phyloP scores from a whole-genome alignment of 1,284 basidiomycete species.

The Cutaneotrichosporon sp. region DNA sequence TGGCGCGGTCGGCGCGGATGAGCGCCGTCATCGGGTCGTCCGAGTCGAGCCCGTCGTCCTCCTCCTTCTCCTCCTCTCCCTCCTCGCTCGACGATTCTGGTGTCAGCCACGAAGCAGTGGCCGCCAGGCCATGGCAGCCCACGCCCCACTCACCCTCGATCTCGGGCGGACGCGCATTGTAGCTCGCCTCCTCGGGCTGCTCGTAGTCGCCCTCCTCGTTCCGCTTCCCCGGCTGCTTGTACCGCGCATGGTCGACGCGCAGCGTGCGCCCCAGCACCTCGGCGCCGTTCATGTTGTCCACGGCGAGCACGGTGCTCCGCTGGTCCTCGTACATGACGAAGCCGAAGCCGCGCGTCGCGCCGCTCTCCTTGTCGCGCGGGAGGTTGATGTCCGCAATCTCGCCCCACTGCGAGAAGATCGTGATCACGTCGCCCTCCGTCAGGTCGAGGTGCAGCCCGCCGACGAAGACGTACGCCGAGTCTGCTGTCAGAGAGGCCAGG shows the following conservation, averaged over 20 bases:
- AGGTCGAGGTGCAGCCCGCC: constrained; percentile 83
- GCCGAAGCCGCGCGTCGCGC: constrained; percentile 86
- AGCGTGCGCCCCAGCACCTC: constrained; percentile 81
- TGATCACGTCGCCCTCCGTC: constrained; percentile 96
- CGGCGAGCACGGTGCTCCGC: constrained; percentile 89
- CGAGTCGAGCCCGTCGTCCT: constrained; percentile 75
- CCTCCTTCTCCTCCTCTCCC: constrained; percentile 55
- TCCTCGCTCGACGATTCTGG: constrained; percentile 33
- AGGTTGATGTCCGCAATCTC: constrained; percentile 94
- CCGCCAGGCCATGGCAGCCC: too few species aligned
- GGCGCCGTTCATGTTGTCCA: constrained; percentile 94
- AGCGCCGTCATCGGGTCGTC: constrained; percentile 98
- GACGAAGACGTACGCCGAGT: constrained; percentile 92
- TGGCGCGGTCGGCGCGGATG: constrained; percentile 60
- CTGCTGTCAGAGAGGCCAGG: constrained; percentile 53
- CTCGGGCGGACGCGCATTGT: constrained; percentile 78
- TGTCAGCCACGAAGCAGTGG: too few species aligned
- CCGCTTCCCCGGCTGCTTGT: constrained; percentile 80
- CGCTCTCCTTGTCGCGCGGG: constrained; percentile 86
- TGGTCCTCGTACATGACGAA: constrained; percentile 99
- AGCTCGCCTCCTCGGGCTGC: constrained; percentile 78
- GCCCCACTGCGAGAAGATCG: constrained; percentile 96
- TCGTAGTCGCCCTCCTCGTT: constrained; percentile 83
- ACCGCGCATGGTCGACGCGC: constrained; percentile 90
- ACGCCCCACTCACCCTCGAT: constrained; percentile 67